Percentiles rank a stretch among this genome's conserved stretches.
These are phyloP conservation scores for Salix caprea DNA, from an alignment of 345 rosid species.

Conservation along the genomic window DNA sequence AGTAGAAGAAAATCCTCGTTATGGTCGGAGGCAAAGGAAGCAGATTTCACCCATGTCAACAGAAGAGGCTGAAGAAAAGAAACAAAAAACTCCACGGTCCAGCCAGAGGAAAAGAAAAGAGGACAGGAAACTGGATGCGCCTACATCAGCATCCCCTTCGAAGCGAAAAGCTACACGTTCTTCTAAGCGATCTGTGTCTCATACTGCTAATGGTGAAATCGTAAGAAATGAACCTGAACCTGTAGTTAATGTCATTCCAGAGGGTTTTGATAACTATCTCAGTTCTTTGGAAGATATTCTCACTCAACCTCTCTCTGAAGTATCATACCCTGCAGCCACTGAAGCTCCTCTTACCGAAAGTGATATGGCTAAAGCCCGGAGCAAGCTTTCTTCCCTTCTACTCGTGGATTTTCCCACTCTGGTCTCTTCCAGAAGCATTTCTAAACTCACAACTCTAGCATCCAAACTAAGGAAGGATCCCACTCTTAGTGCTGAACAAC, in stretches of 20 bases:
- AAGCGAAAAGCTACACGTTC: slow-evolving; percentile 31
- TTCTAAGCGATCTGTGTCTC: slow-evolving; percentile 12
- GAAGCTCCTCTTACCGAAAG: slow-evolving; percentile 29
- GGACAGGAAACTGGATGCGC: not conserved
- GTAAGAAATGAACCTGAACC: slow-evolving; percentile 19
- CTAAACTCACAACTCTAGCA: slow-evolving; percentile 43
- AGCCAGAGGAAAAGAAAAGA: slow-evolving; percentile 3
- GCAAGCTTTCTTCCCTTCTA: slow-evolving; percentile 52
- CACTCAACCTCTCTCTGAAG: slow-evolving; percentile 35
- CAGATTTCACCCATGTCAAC: slow-evolving; percentile 15
- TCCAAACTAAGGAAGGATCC: slow-evolving; percentile 50
- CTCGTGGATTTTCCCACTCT: slow-evolving; percentile 53
- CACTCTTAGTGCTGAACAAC: slow-evolving; percentile 51
- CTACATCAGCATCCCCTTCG: slow-evolving; percentile 6
- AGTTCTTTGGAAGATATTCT: slow-evolving; percentile 56
- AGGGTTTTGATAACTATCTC: slow-evolving; percentile 62
- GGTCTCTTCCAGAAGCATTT: slow-evolving; percentile 39
- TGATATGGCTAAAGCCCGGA: slow-evolving; percentile 50
- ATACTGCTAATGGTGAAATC: slow-evolving; percentile 10
- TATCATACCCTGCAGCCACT: not conserved
- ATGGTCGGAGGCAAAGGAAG: slow-evolving; percentile 36
- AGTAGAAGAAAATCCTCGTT: slow-evolving; percentile 22
- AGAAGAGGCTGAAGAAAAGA: not conserved
- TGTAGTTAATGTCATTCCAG: slow-evolving; percentile 34
- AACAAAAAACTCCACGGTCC: not conserved